phyloP scores from a whole-genome alignment of 495 filamentous ascomycete genomes.

The Aspergillus incahuasiensis region DNA sequence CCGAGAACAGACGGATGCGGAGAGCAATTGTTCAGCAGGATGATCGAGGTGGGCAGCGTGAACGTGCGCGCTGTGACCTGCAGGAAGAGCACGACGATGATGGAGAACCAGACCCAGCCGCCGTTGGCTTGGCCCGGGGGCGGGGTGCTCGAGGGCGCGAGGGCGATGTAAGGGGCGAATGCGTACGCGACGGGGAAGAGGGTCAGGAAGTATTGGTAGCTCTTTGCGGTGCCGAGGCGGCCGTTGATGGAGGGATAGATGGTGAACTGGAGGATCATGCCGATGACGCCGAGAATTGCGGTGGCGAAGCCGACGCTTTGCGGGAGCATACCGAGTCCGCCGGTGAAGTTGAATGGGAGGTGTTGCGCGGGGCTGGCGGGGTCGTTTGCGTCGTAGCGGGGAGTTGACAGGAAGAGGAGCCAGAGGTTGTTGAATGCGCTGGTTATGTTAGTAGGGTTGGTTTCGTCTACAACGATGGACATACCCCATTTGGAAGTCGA shows the following conservation, averaged over 20 bases:
- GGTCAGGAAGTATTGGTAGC: constrained; percentile 63
- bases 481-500: constrained; percentile 66
- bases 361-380: constrained; percentile 37
- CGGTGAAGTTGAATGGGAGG: constrained; percentile 70
- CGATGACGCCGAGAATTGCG: constrained; percentile 70
- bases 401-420: constrained; percentile 80
- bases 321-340: constrained; percentile 72
- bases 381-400: constrained; percentile 56
- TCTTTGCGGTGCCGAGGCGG: constrained; percentile 61
- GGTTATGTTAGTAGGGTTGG: not conserved
- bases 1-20: constrained; percentile 77
- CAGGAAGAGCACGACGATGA: constrained; percentile 62
- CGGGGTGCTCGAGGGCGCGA: constrained; percentile 57
- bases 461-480: not conserved
- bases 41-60: constrained; percentile 69
- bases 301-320: constrained; percentile 72
- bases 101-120: constrained; percentile 59
- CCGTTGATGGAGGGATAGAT: constrained; percentile 68
- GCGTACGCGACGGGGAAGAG: constrained; percentile 73
- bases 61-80: constrained; percentile 81
- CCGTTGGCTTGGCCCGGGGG: constrained; percentile 64
- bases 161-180: constrained; percentile 65
- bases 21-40: constrained; percentile 78
- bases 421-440: constrained; percentile 79
- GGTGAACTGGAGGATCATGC: constrained; percentile 71